These are phyloP conservation scores for Mycena kentingensis DNA, from an alignment of 768 basidiomycete genomes.

Conservation along the genomic window DNA sequence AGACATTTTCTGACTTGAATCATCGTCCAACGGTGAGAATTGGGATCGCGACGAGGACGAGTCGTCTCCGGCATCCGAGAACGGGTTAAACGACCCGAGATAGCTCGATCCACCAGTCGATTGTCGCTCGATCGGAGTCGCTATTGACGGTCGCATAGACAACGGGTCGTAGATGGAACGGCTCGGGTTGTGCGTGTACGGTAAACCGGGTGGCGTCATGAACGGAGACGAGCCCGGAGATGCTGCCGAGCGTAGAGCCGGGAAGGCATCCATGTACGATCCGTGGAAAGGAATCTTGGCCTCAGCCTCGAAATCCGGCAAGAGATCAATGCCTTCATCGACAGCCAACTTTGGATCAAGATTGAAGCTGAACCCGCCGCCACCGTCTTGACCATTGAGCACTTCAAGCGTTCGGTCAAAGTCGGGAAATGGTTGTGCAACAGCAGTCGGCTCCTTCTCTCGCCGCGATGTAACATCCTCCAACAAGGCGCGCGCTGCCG, in stretches of 20 bases:
- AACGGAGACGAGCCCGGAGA: constrained; percentile 36
- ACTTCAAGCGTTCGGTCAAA: constrained; percentile 82
- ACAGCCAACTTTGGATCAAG: constrained; percentile 75
- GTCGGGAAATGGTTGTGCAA: constrained; percentile 79
- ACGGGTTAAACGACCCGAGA: constrained; percentile 80
- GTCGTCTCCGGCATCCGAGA: constrained; percentile 62
- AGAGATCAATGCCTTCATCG: constrained; percentile 36
- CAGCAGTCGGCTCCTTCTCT: constrained; percentile 50
- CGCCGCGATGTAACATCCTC: constrained; percentile 81
- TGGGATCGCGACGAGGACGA: constrained; percentile 36
- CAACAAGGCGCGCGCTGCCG: constrained; percentile 77
- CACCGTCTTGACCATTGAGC: constrained; percentile 62
- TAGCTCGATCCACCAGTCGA: constrained; percentile 54
- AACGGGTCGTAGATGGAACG: constrained; percentile 62
- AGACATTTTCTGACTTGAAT: constrained; percentile 66
- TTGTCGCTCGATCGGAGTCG: constrained; percentile 45
- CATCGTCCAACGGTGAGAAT: constrained; percentile 54
- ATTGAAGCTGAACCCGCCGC: constrained; percentile 80
- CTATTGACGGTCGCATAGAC: constrained; percentile 38
- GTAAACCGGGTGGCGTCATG: constrained; percentile 54
- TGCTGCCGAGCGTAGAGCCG: constrained; percentile 49
- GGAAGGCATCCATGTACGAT: constrained; percentile 71
- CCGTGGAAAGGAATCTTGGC: constrained; percentile 62
- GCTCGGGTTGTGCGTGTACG: constrained; percentile 48
- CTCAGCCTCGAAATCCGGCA: constrained; percentile 55